These are phyloP conservation scores for Xylaria sp. DNA, from an alignment of 2,329 filamentous ascomycete species.

Conservation along the genomic window DNA sequence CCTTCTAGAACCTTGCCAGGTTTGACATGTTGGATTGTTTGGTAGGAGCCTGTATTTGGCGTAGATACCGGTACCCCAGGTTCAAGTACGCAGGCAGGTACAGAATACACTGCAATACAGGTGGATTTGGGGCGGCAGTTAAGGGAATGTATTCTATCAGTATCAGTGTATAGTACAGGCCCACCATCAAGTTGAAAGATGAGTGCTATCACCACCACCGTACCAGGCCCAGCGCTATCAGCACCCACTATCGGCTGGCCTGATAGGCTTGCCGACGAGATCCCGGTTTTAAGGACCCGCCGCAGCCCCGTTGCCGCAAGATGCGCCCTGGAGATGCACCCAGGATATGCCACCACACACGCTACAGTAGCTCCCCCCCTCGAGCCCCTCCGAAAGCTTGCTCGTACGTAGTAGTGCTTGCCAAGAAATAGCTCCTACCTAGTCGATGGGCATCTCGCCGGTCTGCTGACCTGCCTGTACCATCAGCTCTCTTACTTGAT, in stretches of 20 bases:
- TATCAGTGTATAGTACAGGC: not conserved
- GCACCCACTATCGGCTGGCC: constrained; percentile 17
- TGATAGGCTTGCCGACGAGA: constrained; percentile 24
- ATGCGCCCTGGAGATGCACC: constrained; percentile 8
- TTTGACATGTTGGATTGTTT: constrained; percentile 14
- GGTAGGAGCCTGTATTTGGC: constrained; percentile 20
- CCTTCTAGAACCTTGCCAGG: constrained; percentile 8
- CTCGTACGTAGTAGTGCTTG: constrained; percentile 13
- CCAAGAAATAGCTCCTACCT: constrained; percentile 28
- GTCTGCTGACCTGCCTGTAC: constrained; percentile 37
- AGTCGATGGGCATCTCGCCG: constrained; percentile 27
- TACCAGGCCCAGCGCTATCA: constrained; percentile 19
- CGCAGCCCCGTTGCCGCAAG: constrained; percentile 29
- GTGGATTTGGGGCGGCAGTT: not conserved
- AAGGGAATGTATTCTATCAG: not conserved
- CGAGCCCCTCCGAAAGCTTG: constrained; percentile 18
- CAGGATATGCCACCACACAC: not conserved
- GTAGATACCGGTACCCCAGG: not conserved
- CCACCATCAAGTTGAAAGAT: not conserved
- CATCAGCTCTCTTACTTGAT: constrained; percentile 35
- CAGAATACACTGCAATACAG: not conserved
- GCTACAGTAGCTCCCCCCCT: not conserved
- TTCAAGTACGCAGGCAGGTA: not conserved
- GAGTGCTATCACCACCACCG: not conserved
- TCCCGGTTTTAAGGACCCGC: constrained; percentile 21